A percentile compares a stretch with the other conserved stretches of the same genome.
Evolutionary conservation across 129 eudicot species (phyloP).

Genomic region (Solidago caesia): DNA sequence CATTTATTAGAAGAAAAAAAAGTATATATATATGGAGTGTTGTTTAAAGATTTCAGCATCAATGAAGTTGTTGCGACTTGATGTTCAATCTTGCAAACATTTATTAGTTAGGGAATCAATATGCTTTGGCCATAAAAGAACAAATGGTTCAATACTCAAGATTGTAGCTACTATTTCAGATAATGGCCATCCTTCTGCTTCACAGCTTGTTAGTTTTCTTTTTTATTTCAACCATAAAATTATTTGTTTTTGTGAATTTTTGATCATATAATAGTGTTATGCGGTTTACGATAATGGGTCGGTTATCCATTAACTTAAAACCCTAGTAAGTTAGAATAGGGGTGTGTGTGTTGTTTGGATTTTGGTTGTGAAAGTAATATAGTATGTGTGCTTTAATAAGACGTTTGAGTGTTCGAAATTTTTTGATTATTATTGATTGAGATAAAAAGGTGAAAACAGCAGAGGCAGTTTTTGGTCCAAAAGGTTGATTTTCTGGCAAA

Average conservation of each 20-base stretch:
- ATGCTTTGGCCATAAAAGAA: conserved; percentile 1
- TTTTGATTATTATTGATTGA: too few relatives aligned
- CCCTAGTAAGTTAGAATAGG: too few relatives aligned
- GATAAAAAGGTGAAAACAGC: too few relatives aligned
- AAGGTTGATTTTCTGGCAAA: too few relatives aligned
- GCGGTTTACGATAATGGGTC: background rate
- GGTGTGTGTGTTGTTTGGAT: too few relatives aligned
- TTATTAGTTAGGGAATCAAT: background rate
- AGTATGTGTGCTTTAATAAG: too few relatives aligned
- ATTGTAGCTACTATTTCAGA: conserved; percentile 27
- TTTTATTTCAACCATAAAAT: background rate
- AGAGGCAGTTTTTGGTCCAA: too few relatives aligned
- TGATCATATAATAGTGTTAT: background rate
- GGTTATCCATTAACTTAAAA: too few relatives aligned
- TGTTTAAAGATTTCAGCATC: conserved; percentile 32
- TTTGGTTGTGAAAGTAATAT: too few relatives aligned
- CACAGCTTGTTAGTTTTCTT: conserved; percentile 34
- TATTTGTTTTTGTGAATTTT: background rate
- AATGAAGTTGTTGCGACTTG: conserved; percentile 2
- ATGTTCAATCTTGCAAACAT: conserved; percentile 19
- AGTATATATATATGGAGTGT: conserved; percentile 29
- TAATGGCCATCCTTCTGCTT: conserved; percentile 30
- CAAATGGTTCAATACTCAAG: conserved; percentile 8
- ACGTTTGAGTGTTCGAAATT: too few relatives aligned
- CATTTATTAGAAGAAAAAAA: too few relatives aligned